Conservation (phyloP, 2,329 filamentous ascomycete species). For the Ophiostoma quercus region DNA sequence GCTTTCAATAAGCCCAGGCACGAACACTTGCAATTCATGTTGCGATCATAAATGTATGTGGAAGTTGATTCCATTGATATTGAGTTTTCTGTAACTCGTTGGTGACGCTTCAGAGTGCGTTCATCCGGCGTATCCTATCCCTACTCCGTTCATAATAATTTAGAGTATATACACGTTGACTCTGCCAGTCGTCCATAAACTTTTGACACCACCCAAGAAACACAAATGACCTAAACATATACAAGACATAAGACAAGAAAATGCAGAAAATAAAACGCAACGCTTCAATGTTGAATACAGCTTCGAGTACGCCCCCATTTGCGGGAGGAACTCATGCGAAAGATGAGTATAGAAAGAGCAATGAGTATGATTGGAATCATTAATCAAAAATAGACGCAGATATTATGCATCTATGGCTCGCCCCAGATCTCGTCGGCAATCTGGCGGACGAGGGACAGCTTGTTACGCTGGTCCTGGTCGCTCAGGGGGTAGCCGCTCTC, state of each 20-base stretch:
- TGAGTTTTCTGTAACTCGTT: background rate
- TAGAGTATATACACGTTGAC: slow-evolving; percentile 3
- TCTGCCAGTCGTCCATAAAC: slow-evolving; percentile 4
- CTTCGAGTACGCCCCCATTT: background rate
- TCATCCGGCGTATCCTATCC: background rate
- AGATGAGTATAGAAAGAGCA: background rate
- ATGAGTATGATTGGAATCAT: background rate
- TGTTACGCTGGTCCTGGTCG: slow-evolving; percentile 63
- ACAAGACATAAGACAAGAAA: slow-evolving; percentile 2
- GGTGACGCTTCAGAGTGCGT: background rate
- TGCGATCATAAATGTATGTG: background rate
- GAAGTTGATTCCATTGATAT: slow-evolving; percentile 17
- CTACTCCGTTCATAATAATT: slow-evolving; percentile 1
- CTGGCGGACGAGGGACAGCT: slow-evolving; percentile 61
- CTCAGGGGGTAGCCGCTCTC: slow-evolving; percentile 65
- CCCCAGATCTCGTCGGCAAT: slow-evolving; percentile 63
- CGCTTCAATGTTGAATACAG: slow-evolving; percentile 18
- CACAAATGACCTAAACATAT: background rate
- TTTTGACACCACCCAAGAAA: slow-evolving; percentile 7
- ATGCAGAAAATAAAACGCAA: background rate
- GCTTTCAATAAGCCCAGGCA: no score
- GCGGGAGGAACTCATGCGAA: slow-evolving; percentile 11
- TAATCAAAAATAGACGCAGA: background rate
- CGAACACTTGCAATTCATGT: background rate
- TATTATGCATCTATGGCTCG: slow-evolving; percentile 35